Base-by-base conservation (phyloP, 441 rosid species). In the Gossypium gossypioides region DNA sequence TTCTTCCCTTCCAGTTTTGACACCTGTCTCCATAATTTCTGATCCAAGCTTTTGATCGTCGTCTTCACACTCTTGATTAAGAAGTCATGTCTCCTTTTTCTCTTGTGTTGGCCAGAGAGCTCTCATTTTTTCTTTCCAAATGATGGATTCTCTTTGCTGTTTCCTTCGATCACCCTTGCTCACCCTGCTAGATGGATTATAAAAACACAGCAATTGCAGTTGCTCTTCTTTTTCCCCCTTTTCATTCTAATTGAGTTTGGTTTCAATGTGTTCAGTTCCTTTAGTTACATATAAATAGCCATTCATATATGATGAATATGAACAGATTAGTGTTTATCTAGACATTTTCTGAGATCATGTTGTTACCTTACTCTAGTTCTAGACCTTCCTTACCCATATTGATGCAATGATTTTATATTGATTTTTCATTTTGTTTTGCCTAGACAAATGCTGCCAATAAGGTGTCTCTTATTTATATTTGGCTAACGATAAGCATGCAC, bases 211-310 rank as follows among this genome's bases (percentile, higher is more conserved):
- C 4, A 40, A 10, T 40, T 37, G 32, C 46, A n/a, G 54, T n/a
- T 42, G 69, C 19, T 65, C 6, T 63, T 64, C 7, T 3, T 64
- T 64, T 42, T 5, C 0, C 32, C 54, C 10, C 48, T 44, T 65
- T 22, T 64, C 32, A 64, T 8, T 42, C 46, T 5, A 64, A 64
- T 63, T 63, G 69, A 40, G 69, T 40, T 65, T 65, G 34, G 69
- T 10, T 65, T 5, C 55, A 40, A 16, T 42, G 48, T 22, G 18
- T 64, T 64, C 4, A 21, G 32, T 40, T 44, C 52, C 68, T 37
- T 63, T 63, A 18, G 68, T 37, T 7, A 9, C 51, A 37, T 48
- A 34, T 3, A 16, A 12, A 16, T 19, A 21, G 0, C 3, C 29
- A 19, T 63, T 19, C 8, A 21, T 42, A 64, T 12, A 42, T 42